Conservation (phyloP, 176 grass and related monocot genomes). For the Rhynchospora pubera region DNA sequence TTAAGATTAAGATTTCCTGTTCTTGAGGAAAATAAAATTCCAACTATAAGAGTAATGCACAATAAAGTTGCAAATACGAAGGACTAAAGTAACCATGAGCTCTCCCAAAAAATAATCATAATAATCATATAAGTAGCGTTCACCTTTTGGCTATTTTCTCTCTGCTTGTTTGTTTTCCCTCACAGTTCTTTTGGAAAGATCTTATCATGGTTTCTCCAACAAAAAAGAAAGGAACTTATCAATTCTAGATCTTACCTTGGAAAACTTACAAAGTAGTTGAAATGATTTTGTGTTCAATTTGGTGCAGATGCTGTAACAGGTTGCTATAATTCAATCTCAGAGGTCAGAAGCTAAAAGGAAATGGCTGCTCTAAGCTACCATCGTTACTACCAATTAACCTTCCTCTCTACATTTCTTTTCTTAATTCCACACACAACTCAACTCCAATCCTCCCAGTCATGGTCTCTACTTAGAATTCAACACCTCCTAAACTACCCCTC, state of each 20-base stretch:
- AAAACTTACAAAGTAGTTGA: background rate
- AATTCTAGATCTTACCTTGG: background rate
- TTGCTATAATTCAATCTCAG: background rate
- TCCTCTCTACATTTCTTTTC: constrained; percentile 46
- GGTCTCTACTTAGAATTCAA: constrained; percentile 88
- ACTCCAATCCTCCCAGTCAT: constrained; percentile 75
- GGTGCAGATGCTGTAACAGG: background rate
- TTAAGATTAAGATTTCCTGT: background rate
- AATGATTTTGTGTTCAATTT: background rate
- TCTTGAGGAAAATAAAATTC: background rate
- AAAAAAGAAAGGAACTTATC: too few species aligned
- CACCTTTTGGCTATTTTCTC: background rate
- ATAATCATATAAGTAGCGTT: background rate
- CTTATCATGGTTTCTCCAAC: too few species aligned
- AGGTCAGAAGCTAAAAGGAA: background rate
- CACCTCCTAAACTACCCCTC: constrained; percentile 63
- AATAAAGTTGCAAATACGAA: background rate
- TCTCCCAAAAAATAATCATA: too few species aligned
- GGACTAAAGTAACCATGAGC: background rate
- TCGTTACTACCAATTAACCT: constrained; percentile 27
- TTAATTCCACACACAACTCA: constrained; percentile 41
- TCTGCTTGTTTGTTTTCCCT: background rate
- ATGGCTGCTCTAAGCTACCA: constrained; percentile 20
- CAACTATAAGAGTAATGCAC: background rate
- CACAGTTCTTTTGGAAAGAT: background rate